These are phyloP conservation scores for Pyricularia sp. DNA, from an alignment of 2,329 filamentous ascomycete genomes.

Conservation along the genomic window DNA sequence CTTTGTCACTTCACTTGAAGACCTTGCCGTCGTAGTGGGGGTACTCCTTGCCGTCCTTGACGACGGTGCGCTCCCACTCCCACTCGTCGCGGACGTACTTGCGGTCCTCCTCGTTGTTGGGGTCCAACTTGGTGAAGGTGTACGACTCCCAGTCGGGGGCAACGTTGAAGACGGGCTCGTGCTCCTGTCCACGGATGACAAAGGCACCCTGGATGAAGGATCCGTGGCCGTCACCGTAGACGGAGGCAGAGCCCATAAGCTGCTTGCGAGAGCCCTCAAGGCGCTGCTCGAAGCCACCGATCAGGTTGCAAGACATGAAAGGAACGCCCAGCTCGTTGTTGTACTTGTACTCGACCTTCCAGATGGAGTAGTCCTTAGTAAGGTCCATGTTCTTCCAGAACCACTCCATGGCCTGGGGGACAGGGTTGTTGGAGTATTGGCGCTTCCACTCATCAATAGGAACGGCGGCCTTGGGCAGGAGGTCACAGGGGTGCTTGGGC, in stretches of 20 bases:
- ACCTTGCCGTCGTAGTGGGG: conserved; percentile 89
- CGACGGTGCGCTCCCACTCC: conserved; percentile 82
- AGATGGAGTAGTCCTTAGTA: conserved; percentile 83
- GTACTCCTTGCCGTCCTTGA: conserved; percentile 79
- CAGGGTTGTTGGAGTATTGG: conserved; percentile 94
- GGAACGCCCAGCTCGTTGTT: conserved; percentile 93
- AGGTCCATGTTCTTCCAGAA: conserved; percentile 97
- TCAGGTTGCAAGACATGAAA: conserved; percentile 99
- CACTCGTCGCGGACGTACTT: conserved; percentile 81
- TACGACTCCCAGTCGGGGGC: conserved; percentile 97
- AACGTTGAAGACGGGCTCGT: conserved; percentile 81
- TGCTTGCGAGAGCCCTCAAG: conserved; percentile 97
- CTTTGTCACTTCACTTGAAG: conserved; percentile 72
- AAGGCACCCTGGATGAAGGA: conserved; percentile 90
- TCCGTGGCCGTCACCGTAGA: conserved; percentile 83
- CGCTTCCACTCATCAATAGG: conserved; percentile 97
- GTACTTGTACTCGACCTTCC: conserved; percentile 96
- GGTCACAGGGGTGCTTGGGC: conserved; percentile 92
- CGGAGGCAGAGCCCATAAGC: conserved; percentile 83
- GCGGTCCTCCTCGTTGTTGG: conserved; percentile 72
- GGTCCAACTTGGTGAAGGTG: conserved; percentile 93
- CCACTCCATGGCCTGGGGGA: conserved; percentile 78
- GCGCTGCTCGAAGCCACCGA: conserved; percentile 95
- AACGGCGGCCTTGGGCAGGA: conserved; percentile 69
- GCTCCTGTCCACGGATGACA: conserved; percentile 86